These are phyloP conservation scores for Teratosphaeria destructans DNA, from an alignment of 2,329 filamentous ascomycete genomes.

Conservation along the genomic window DNA sequence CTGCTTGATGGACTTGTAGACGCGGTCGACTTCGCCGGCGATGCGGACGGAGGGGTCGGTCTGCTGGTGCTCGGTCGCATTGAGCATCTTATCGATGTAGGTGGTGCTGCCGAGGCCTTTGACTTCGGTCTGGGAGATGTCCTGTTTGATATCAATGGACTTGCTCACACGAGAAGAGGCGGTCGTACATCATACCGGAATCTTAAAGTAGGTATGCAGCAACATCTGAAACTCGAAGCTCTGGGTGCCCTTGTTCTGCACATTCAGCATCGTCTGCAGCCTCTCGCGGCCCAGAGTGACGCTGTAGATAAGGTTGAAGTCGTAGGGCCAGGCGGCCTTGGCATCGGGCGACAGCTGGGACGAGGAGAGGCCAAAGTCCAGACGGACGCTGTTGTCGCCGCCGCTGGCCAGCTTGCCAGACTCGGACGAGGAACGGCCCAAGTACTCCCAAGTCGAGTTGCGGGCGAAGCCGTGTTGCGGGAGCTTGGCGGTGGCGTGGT, in stretches of 20 bases:
- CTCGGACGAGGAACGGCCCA: conserved; percentile 75
- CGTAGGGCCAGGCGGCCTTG: conserved; percentile 68
- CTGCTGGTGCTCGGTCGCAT: conserved; percentile 53
- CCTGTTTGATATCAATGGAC: conserved; percentile 39
- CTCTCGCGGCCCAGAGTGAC: conserved; percentile 69
- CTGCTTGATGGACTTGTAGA: conserved; percentile 61
- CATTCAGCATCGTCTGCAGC: conserved; percentile 70
- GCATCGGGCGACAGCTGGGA: conserved; percentile 58
- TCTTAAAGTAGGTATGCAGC: conserved; percentile 78
- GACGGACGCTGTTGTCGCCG: conserved; percentile 65
- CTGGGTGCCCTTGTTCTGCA: conserved; percentile 75
- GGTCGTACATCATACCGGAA: conserved; percentile 36
- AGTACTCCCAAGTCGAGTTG: conserved; percentile 81
- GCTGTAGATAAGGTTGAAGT: conserved; percentile 86
- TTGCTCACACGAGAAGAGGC: too few relatives aligned
- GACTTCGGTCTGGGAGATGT: conserved; percentile 64
- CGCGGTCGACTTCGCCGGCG: conserved; percentile 71
- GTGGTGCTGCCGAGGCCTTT: conserved; percentile 64
- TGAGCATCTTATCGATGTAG: conserved; percentile 74
- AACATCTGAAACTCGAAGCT: conserved; percentile 86
- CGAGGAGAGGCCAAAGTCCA: conserved; percentile 85
- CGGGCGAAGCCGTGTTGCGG: conserved; percentile 94
- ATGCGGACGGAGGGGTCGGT: conserved; percentile 57
- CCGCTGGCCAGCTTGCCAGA: conserved; percentile 30
- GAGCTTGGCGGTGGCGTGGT: conserved; percentile 66